These are phyloP conservation scores for Cyberlindnera suaveolens DNA, from an alignment of 805 yeast genomes.

Conservation along the genomic window DNA sequence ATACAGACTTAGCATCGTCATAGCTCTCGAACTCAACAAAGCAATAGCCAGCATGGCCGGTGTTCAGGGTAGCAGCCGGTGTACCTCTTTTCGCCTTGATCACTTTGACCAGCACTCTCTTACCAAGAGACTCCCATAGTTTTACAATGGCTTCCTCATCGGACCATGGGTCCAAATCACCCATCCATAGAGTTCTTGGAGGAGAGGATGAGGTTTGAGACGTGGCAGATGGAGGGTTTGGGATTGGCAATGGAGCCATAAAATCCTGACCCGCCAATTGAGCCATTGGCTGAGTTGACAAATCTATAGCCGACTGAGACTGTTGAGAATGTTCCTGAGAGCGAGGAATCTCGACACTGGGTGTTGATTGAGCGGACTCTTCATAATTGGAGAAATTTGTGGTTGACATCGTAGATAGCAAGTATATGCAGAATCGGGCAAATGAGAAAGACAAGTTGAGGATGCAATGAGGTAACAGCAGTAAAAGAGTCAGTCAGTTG, in stretches of 20 bases:
- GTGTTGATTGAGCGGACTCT: not conserved
- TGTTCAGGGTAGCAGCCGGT: conserved; percentile 27
- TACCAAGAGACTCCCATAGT: conserved; percentile 54
- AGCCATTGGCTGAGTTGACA: conserved; percentile 14
- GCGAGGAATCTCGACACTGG: not conserved
- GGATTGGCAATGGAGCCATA: conserved; percentile 29
- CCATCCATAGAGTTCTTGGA: conserved; percentile 84
- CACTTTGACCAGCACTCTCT: conserved; percentile 57
- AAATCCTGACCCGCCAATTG: conserved; percentile 23
- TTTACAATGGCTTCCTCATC: conserved; percentile 55
- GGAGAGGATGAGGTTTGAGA: conserved; percentile 34
- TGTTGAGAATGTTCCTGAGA: not conserved
- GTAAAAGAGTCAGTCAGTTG: no score
- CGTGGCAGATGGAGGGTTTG: conserved; percentile 50
- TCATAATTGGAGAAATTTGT: not conserved
- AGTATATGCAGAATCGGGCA: no score
- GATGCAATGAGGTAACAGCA: no score
- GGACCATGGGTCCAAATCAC: conserved; percentile 76
- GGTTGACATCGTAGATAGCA: no score
- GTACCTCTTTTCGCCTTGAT: conserved; percentile 45
- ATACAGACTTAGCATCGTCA: conserved; percentile 64
- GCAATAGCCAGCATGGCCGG: conserved; percentile 60
- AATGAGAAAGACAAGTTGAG: no score
- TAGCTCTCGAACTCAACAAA: conserved; percentile 68
- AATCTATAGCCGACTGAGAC: not conserved